Percentiles rank a stretch among this genome's conserved stretches.
Evolutionary conservation across 2,329 filamentous ascomycete species (phyloP).

Genomic region (Monosporascus sp.): DNA sequence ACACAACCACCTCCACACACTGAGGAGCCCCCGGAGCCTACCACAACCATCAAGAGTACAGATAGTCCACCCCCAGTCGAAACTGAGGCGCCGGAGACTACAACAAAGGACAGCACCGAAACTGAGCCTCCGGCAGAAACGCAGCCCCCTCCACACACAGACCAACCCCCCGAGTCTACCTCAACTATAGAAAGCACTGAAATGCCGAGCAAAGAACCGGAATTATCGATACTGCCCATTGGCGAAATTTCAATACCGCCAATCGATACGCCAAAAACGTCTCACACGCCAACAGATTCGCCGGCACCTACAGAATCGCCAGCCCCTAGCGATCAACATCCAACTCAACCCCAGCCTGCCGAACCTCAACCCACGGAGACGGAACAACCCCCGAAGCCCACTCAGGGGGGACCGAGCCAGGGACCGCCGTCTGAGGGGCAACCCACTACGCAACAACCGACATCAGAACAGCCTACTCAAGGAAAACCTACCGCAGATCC

Average conservation of each 20-base stretch:
- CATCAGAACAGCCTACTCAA: background rate
- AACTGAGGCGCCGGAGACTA: background rate
- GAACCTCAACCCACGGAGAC: too few relatives aligned
- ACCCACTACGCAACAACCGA: background rate
- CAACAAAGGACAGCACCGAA: background rate
- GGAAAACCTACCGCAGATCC: too few relatives aligned
- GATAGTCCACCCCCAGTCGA: background rate
- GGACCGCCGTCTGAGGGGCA: background rate
- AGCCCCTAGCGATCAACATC: too few relatives aligned
- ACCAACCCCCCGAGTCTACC: background rate
- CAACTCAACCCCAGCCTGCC: too few relatives aligned
- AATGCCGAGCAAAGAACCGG: background rate
- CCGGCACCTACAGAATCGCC: too few relatives aligned
- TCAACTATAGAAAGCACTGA: background rate
- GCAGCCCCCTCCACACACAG: background rate
- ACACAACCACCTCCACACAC: background rate
- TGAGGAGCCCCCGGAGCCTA: background rate
- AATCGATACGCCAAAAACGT: too few relatives aligned
- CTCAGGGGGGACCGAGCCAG: background rate
- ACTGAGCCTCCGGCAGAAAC: background rate
- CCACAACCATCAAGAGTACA: background rate
- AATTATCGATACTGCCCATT: background rate
- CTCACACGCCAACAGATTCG: background rate
- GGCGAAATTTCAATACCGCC: background rate
- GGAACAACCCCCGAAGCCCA: background rate